phyloP scores from a whole-genome alignment of 768 basidiomycete genomes.

The Agrocybe chaxingu region DNA sequence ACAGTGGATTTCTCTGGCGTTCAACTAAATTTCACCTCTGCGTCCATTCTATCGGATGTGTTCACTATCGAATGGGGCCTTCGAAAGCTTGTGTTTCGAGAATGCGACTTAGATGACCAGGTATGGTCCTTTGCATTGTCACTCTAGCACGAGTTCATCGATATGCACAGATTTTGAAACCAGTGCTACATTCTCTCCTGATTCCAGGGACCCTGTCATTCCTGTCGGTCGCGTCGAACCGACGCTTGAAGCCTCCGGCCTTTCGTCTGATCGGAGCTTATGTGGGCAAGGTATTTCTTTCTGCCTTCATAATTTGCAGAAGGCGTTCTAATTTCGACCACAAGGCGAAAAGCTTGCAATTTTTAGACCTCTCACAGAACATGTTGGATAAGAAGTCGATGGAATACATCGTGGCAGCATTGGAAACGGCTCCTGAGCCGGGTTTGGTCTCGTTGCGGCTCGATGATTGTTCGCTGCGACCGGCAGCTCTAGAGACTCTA shows the following conservation, averaged over 20 bases:
- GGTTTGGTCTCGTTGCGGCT: slow-evolving; percentile 78
- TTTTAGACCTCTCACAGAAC: slow-evolving; percentile 89
- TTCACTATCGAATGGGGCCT: slow-evolving; percentile 93
- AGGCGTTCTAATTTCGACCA: slow-evolving; percentile 1
- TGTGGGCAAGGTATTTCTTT: slow-evolving; percentile 54
- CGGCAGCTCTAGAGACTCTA: slow-evolving; percentile 72
- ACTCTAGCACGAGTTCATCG: neutral
- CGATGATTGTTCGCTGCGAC: slow-evolving; percentile 80
- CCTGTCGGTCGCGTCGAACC: slow-evolving; percentile 84
- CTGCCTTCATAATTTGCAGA: neutral
- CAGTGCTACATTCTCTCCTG: slow-evolving; percentile 84
- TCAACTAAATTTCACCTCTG: slow-evolving; percentile 64
- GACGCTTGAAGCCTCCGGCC: slow-evolving; percentile 70
- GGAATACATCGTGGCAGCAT: slow-evolving; percentile 74
- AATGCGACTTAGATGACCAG: slow-evolving; percentile 83
- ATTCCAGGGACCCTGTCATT: slow-evolving; percentile 79
- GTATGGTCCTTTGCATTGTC: slow-evolving; percentile 37
- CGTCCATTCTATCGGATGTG: slow-evolving; percentile 85
- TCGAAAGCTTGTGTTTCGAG: slow-evolving; percentile 77
- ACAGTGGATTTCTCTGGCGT: slow-evolving; percentile 79
- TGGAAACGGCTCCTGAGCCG: slow-evolving; percentile 49
- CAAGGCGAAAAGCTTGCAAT: slow-evolving; percentile 75
- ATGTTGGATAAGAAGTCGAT: slow-evolving; percentile 78
- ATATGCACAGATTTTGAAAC: slow-evolving; percentile 67
- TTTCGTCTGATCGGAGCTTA: slow-evolving; percentile 83